Evolutionary conservation across 2,329 filamentous ascomycete species (phyloP).

Genomic region (Arthrobotrys entomopaga): DNA sequence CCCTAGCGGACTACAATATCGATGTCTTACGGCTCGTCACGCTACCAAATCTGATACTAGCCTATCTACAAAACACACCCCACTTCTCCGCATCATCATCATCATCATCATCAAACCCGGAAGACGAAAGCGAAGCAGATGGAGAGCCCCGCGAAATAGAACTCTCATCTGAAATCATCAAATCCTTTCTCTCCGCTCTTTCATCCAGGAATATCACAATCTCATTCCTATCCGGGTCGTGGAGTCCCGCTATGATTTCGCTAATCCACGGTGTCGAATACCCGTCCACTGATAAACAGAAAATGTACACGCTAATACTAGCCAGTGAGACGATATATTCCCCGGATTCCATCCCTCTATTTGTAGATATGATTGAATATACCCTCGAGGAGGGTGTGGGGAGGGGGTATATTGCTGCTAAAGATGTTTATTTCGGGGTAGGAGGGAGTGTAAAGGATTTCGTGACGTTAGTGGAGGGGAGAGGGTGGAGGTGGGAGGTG

Average conservation of each 20-base stretch:
- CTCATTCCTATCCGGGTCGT: slow-evolving; percentile 78
- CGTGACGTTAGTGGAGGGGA: slow-evolving; percentile 60
- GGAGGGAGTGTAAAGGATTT: slow-evolving; percentile 84
- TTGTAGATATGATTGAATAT: slow-evolving; percentile 73
- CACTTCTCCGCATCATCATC: slow-evolving; percentile 74
- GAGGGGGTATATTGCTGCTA: slow-evolving; percentile 76
- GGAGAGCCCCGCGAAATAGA: slow-evolving; percentile 35
- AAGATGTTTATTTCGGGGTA: slow-evolving; percentile 84
- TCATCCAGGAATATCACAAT: slow-evolving; percentile 67
- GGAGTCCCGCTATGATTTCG: slow-evolving; percentile 73
- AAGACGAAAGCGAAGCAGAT: not conserved
- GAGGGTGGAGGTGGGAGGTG: slow-evolving; percentile 35
- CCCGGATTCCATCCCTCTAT: slow-evolving; percentile 74
- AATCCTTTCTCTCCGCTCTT: slow-evolving; percentile 63
- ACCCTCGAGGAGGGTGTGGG: slow-evolving; percentile 69
- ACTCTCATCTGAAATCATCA: slow-evolving; percentile 16
- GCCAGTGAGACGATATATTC: slow-evolving; percentile 87
- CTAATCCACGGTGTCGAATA: slow-evolving; percentile 65
- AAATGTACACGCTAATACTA: slow-evolving; percentile 66
- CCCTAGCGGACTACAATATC: slow-evolving; percentile 82
- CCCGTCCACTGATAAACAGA: slow-evolving; percentile 8
- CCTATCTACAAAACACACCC: slow-evolving; percentile 70
- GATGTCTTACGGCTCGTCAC: slow-evolving; percentile 81
- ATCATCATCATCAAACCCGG: not conserved
- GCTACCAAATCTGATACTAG: slow-evolving; percentile 78